Conservation (phyloP, 75 land plant species). For the Pinus taeda region DNA sequence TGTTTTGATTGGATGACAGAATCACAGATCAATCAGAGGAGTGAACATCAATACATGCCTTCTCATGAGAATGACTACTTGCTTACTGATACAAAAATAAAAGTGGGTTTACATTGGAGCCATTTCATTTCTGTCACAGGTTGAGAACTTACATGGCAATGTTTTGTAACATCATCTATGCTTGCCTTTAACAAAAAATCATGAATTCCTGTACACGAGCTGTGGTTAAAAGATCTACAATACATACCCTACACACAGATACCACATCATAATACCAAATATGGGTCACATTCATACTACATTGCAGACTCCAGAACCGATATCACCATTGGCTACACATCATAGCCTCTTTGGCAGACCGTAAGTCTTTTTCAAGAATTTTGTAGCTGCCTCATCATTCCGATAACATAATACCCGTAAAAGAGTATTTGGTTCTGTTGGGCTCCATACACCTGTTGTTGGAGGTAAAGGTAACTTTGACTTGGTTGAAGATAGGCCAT, state of each 20-base stretch:
- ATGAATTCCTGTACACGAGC: conserved; percentile 8
- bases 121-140: conserved; percentile 10
- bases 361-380: conserved; percentile 86
- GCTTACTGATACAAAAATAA: background rate
- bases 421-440: conserved; percentile 85
- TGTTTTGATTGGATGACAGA: background rate
- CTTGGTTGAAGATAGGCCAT: conserved; percentile 47
- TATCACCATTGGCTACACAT: background rate
- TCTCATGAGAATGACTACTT: background rate
- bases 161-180: background rate
- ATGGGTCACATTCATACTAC: background rate
- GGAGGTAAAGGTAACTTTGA: conserved; percentile 75
- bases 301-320: background rate
- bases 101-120: background rate
- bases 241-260: conserved; percentile 1
- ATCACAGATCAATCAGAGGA: background rate
- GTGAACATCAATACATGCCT: background rate
- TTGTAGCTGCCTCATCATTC: conserved; percentile 76
- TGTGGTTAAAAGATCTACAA: background rate
- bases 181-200: conserved; percentile 1
- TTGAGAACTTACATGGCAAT: background rate
- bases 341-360: conserved; percentile 74
- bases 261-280: conserved; percentile 2
- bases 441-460: conserved; percentile 78
- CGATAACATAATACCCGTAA: conserved; percentile 84